Percentiles rank a stretch among this genome's conserved stretches.
Conservation (phyloP, 768 basidiomycete genomes). For the Suillus hirtellus region DNA sequence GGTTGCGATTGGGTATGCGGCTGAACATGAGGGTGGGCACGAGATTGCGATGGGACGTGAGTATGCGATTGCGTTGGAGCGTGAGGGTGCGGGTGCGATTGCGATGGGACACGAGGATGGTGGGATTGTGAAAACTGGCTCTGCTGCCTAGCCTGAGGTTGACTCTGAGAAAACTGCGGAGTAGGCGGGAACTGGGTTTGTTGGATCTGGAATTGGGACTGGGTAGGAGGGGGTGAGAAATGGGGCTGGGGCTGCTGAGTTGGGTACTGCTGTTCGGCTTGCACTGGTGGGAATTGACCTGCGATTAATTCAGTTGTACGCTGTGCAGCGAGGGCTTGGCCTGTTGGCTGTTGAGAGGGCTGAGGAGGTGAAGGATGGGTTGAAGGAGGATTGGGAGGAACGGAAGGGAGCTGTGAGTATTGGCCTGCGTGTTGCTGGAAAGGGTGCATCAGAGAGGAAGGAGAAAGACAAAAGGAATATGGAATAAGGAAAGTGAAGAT, state of each 20-base stretch:
- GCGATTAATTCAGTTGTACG: constrained; percentile 17
- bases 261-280: background rate
- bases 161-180: constrained; percentile 30
- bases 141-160: constrained; percentile 11
- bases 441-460: constrained; percentile 24
- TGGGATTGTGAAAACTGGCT: constrained; percentile 8
- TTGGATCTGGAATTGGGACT: constrained; percentile 9
- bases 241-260: background rate
- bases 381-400: background rate
- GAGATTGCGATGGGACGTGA: constrained; percentile 10
- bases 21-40: background rate
- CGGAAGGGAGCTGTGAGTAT: constrained; percentile 24
- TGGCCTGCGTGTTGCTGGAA: constrained; percentile 25
- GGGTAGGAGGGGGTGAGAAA: background rate
- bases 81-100: background rate
- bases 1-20: constrained; percentile 2
- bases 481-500: background rate
- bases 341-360: constrained; percentile 9
- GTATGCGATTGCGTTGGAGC: background rate
- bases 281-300: background rate
- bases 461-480: background rate
- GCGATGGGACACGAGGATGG: constrained; percentile 10
- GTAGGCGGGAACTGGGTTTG: constrained; percentile 12
- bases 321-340: constrained; percentile 18
- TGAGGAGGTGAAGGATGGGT: constrained; percentile 5